A percentile compares a stretch with the other conserved stretches of the same genome.
Conservation (phyloP, 352 stramenopile species). For the Elongisporangium anandrum region DNA sequence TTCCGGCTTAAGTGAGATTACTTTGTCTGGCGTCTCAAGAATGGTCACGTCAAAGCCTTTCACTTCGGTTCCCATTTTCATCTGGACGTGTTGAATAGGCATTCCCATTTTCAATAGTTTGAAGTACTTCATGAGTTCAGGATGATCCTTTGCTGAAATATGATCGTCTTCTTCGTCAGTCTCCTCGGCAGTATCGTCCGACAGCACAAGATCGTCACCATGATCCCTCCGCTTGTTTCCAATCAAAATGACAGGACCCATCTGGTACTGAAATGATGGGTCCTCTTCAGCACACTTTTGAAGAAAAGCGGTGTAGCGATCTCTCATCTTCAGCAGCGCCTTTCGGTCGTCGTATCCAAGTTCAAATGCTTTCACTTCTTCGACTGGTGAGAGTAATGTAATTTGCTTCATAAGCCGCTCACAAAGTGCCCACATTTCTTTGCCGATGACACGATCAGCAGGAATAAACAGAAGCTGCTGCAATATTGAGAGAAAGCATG, state of each 20-base stretch:
- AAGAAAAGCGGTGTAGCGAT: slow-evolving; percentile 74
- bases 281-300: slow-evolving; percentile 67
- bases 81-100: slow-evolving; percentile 55
- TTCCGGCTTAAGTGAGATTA: slow-evolving; percentile 87
- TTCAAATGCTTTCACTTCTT: slow-evolving; percentile 77
- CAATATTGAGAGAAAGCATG: slow-evolving; percentile 74
- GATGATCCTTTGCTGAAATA: slow-evolving; percentile 52
- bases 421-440: slow-evolving; percentile 82
- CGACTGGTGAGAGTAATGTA: slow-evolving; percentile 62
- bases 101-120: slow-evolving; percentile 82
- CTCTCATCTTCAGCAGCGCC: slow-evolving; percentile 60
- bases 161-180: slow-evolving; percentile 57
- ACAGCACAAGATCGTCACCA: slow-evolving; percentile 44
- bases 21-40: slow-evolving; percentile 60
- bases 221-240: slow-evolving; percentile 53
- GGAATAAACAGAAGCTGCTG: slow-evolving; percentile 87
- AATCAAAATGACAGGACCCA: slow-evolving; percentile 75
- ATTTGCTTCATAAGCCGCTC: slow-evolving; percentile 82
- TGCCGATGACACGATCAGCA: slow-evolving; percentile 73
- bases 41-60: slow-evolving; percentile 49
- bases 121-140: slow-evolving; percentile 71
- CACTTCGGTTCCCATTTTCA: slow-evolving; percentile 71
- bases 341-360: slow-evolving; percentile 83
- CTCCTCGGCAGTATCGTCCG: slow-evolving; percentile 56
- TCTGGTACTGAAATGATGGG: slow-evolving; percentile 57